Base-by-base conservation (phyloP, 163 green algal species). In the Chlamydomonas reinhardtii region DNA sequence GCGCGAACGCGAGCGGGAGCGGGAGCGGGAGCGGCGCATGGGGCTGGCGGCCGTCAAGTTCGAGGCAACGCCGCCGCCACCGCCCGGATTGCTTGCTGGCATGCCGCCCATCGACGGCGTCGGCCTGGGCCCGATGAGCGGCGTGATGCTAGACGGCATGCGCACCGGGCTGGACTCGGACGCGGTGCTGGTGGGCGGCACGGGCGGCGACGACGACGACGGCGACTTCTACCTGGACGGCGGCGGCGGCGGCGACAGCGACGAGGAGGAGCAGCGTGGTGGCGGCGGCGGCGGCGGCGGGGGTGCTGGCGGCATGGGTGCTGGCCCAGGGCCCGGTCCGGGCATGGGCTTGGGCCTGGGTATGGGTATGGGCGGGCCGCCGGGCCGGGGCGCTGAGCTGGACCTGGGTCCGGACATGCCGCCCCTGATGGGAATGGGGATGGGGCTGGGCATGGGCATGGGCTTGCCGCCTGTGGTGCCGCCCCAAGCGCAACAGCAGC, bases 201-300 rank as follows among this genome's bases (percentile, higher is more conserved):
- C n/a, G n/a, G 39, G 39, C 35, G 64, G 76, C 43, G 56, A 73
- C 74, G 32, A 75, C 5, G 64, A 66, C 64, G 74, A 17, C 29
- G 76, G 76, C 35, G 76, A 84, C 39, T 65, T 75, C 43, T 84
- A 84, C 65, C 27, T 84, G 0, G 76, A 84, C 37, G 76, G 62
- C 37, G 76, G 76, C 64, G 64, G 76, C 64, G 39, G 64, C 39
- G 76, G 76, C 39, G 76, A 52, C 34, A 31, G 17, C 12, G 76
- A 66, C 43, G 64, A 48, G 16, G 76, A 74, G 29, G 37, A 84
- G 15, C 29, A 75, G 59, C 14, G 14, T 22, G 4, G 59, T 22
- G 59, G 62, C 76, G 73, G 61, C 61, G 14, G 6, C 9, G 14
- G 6, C 48, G 48, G 11, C 43, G 11, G 43, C 43, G 11, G 43